Conservation (phyloP, 148 eudicot species). For the Vaccinium corymbosum region DNA sequence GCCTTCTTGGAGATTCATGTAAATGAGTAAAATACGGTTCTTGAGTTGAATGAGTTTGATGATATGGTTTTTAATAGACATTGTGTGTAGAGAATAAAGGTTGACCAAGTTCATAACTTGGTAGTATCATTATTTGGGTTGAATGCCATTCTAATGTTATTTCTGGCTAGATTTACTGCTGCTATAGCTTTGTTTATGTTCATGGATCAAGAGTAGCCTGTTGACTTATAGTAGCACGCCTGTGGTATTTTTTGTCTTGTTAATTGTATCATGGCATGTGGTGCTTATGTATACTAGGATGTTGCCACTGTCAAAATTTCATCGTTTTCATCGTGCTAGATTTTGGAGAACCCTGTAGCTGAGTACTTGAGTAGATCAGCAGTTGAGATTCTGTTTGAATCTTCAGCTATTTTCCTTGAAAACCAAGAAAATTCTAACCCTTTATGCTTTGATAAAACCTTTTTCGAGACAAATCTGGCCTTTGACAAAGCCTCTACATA, state of each 20-base stretch:
- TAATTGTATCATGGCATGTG: background rate
- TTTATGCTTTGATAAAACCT: background rate
- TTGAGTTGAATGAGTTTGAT: background rate
- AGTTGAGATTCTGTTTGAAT: background rate
- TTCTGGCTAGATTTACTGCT: background rate
- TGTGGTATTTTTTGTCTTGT: background rate
- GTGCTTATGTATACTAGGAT: background rate
- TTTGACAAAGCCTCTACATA: background rate
- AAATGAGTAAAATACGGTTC: background rate
- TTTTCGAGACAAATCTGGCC: background rate
- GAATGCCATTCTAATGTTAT: background rate
- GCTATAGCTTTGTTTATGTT: background rate
- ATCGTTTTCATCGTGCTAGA: background rate
- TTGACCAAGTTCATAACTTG: background rate
- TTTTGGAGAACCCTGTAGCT: background rate
- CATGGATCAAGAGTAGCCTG: background rate
- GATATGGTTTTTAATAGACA: background rate
- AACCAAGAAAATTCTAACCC: background rate
- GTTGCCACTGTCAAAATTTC: background rate
- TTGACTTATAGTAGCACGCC: background rate
- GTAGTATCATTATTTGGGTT: background rate
- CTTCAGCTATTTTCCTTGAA: background rate
- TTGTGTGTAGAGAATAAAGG: background rate
- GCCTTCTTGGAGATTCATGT: background rate
- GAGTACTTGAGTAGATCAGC: background rate